These are phyloP conservation scores for Umbilicus rupestris DNA, from an alignment of 164 flowering plant genomes.

Conservation along the genomic window DNA sequence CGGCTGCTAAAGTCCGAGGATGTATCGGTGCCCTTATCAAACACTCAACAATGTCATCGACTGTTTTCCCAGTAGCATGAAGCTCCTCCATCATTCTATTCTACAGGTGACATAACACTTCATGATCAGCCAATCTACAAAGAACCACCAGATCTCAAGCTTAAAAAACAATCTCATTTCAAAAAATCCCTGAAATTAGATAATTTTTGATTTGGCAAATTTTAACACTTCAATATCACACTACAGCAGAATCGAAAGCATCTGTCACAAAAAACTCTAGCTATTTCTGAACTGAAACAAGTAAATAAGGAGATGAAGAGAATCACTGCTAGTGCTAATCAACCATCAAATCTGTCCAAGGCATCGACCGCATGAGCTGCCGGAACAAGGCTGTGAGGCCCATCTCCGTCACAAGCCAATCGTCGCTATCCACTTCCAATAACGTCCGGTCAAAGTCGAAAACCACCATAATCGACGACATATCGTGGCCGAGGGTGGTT, in stretches of 20 bases:
- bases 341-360: constrained; percentile 90
- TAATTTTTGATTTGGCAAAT: too few species aligned
- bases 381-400: constrained; percentile 46
- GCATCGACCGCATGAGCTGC: constrained; percentile 47
- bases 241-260: too few species aligned
- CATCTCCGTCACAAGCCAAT: constrained; percentile 61
- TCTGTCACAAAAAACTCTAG: too few species aligned
- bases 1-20: constrained; percentile 39
- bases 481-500: background rate
- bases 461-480: constrained; percentile 43
- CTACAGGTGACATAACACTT: constrained; percentile 12
- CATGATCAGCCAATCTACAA: background rate
- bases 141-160: background rate
- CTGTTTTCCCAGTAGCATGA: constrained; percentile 45
- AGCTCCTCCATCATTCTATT: constrained; percentile 53
- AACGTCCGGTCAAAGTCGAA: constrained; percentile 83
- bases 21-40: constrained; percentile 41
- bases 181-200: background rate
- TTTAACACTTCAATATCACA: background rate
- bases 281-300: too few species aligned
- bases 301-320: background rate
- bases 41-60: constrained; percentile 47
- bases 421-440: constrained; percentile 73
- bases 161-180: too few species aligned
- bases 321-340: constrained; percentile 29